Evolutionary conservation across 176 grass and related monocot genomes (phyloP).

Genomic region (Carex littledalei): DNA sequence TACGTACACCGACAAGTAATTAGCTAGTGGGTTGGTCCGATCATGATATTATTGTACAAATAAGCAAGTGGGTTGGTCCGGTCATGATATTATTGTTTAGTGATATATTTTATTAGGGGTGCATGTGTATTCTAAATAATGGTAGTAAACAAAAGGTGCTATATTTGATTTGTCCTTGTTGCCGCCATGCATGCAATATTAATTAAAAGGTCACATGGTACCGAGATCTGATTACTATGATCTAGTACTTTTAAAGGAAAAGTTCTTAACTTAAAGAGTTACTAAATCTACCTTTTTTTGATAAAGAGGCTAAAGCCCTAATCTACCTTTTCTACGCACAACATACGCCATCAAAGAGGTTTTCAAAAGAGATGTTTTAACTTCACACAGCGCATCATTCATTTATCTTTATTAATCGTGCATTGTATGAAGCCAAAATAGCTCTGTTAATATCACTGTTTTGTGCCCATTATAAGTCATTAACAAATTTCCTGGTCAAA

Average conservation of each 20-base stretch:
- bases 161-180: not conserved
- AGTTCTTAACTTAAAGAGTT: not conserved
- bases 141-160: not conserved
- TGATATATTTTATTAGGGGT: not conserved
- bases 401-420: too few species aligned
- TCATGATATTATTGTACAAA: conserved; percentile 1
- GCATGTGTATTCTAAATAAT: not conserved
- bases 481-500: too few species aligned
- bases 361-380: not conserved
- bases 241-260: not conserved
- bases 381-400: too few species aligned
- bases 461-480: too few species aligned
- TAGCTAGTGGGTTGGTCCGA: not conserved
- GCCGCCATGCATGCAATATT: not conserved
- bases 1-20: not conserved
- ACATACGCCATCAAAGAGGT: not conserved
- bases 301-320: too few species aligned
- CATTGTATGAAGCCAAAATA: too few species aligned
- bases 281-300: not conserved
- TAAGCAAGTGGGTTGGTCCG: not conserved
- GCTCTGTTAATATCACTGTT: too few species aligned
- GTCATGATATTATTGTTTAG: conserved; percentile 11
- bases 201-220: not conserved
- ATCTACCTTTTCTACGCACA: not conserved
- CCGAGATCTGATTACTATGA: not conserved